Percentiles rank a stretch among this genome's conserved stretches.
phyloP scores from a whole-genome alignment of 2,329 filamentous ascomycete species.

The Teratosphaeria destructans region DNA sequence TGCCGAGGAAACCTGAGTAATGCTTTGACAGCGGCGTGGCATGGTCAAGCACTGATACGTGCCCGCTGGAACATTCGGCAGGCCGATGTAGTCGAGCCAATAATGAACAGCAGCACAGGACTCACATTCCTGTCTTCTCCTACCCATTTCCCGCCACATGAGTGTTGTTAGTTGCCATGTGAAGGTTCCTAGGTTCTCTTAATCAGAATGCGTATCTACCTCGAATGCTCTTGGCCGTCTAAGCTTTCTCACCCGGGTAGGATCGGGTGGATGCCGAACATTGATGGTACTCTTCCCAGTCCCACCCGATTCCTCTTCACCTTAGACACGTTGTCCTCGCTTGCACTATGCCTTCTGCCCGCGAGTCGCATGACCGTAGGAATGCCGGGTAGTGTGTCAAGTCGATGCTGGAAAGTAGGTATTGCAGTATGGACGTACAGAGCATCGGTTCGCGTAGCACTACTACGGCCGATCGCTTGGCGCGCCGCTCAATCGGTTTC shows the following conservation, averaged over 20 bases:
- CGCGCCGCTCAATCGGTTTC: neutral
- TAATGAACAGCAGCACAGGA: neutral
- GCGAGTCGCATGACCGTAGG: neutral
- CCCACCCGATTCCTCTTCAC: neutral
- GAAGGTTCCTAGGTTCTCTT: no score
- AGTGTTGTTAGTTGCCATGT: no score
- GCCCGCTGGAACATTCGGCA: neutral
- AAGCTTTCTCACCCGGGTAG: neutral
- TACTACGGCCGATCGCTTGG: neutral
- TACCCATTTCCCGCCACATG: no score
- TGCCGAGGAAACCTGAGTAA: constrained; percentile 22
- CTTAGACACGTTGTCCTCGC: neutral
- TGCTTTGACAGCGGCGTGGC: neutral
- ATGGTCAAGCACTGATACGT: neutral
- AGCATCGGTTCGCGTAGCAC: neutral
- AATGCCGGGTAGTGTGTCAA: neutral
- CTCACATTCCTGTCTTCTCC: no score
- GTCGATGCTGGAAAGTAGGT: neutral
- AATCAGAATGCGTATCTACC: no score
- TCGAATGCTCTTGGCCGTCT: neutral
- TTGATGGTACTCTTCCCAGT: neutral
- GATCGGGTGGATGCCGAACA: neutral
- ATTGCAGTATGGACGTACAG: neutral
- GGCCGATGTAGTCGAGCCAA: neutral
- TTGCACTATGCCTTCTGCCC: neutral